Evolutionary conservation across 2,329 filamentous ascomycete species (phyloP), one percentile per base, ranked within the genome.

Genomic region (Scolecobasidium constrictum): DNA sequence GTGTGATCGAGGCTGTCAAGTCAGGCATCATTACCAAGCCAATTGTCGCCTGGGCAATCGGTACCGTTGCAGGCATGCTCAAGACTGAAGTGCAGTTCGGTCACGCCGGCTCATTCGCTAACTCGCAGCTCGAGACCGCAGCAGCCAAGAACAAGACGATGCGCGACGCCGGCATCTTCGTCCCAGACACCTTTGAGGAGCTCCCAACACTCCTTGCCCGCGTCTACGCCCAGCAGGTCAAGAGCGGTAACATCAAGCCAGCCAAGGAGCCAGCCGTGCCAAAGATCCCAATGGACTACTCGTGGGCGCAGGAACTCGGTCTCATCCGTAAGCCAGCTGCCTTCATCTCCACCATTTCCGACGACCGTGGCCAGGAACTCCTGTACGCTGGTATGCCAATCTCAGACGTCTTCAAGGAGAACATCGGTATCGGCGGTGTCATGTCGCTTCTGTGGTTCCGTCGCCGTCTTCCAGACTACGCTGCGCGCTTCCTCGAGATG

Each of bases 401-500:
- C 61, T 96, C 92, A n/a, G 92, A 98, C 63, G 92, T 98, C 51
- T 98, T 98, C 83, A 85, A 71, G 66, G 92, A 98, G 75, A 88
- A 96, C 56, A 96, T 98, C 57, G 92, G 92, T 56, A 96, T 98
- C 56, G 92, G 92, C 65, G 92, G 92, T 83, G 92, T 98, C 71
- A 98, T 98, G 92, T 95, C 92, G 48, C 80, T 98, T 46, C 76
- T 98, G 56, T 98, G 92, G 92, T 98, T 98, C 87, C 90, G 92
- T 61, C 88, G 92, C 68, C 85, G 92, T 62, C 83, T 98, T 49
- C 92, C 92, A 50, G 73, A 83, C 61, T 96, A 95, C 65, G 92
- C 92, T 60, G 93, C 86, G 77, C 94, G 94, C 72, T 98, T 98
- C 77, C 72, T 98, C 55, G 92, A 98, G 77, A 98, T 98, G 92